Percentiles rank a stretch among this genome's conserved stretches.
These are phyloP conservation scores for Pseudonitzschia multiseries DNA, from an alignment of 108 stramenopile species.

Conservation along the genomic window DNA sequence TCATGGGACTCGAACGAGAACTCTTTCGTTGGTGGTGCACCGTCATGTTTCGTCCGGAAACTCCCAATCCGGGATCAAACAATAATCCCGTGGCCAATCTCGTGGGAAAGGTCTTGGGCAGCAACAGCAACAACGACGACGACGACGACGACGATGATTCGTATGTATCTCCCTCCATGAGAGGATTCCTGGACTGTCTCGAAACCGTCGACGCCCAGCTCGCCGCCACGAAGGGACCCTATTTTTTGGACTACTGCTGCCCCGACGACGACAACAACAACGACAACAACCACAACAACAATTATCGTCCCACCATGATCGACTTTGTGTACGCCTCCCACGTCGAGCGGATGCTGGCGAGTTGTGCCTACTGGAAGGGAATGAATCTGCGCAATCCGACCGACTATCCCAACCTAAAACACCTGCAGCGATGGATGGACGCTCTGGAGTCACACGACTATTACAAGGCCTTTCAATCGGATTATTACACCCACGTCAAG, in stretches of 20 bases:
- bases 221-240: conserved; percentile 76
- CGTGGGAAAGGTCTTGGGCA: conserved; percentile 41
- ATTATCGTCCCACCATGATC: conserved; percentile 84
- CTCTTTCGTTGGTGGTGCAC: conserved; percentile 94
- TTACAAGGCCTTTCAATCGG: conserved; percentile 83
- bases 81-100: conserved; percentile 21
- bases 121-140: conserved; percentile 27
- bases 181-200: conserved; percentile 77
- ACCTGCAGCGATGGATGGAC: conserved; percentile 86
- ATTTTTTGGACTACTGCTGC: conserved; percentile 83
- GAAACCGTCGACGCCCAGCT: conserved; percentile 75
- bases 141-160: neutral
- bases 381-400: conserved; percentile 60
- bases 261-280: conserved; percentile 39
- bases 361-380: conserved; percentile 90
- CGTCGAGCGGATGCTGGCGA: conserved; percentile 91
- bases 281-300: too few relatives aligned
- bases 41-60: conserved; percentile 78
- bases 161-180: conserved; percentile 67
- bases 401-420: conserved; percentile 42
- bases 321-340: conserved; percentile 90
- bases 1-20: conserved; percentile 86
- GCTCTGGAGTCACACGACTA: conserved; percentile 85
- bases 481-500: conserved; percentile 71
- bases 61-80: neutral